Percentiles rank a stretch among this genome's conserved stretches.
Evolutionary conservation across 805 yeast species (phyloP).

Genomic region (Lipomyces oligophaga): DNA sequence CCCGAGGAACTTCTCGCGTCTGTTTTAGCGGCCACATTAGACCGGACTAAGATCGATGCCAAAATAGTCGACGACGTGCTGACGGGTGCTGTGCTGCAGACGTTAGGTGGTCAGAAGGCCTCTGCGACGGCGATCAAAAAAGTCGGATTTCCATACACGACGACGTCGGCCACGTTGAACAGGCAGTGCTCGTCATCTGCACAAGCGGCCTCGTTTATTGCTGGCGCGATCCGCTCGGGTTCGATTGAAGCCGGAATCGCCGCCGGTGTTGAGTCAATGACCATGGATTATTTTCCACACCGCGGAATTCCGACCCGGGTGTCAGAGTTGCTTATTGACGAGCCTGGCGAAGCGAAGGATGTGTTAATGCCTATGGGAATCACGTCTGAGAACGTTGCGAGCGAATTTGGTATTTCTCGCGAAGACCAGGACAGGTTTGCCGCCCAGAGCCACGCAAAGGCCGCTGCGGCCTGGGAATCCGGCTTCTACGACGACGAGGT

Average conservation of each 20-base stretch:
- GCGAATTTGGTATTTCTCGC: constrained; percentile 54
- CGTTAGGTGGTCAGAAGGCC: constrained; percentile 42
- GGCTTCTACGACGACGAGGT: constrained; percentile 75
- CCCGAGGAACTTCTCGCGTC: constrained; percentile 41
- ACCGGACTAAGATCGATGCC: constrained; percentile 33
- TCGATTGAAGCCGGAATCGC: constrained; percentile 40
- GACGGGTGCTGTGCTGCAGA: constrained; percentile 42
- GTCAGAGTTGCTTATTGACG: constrained; percentile 40
- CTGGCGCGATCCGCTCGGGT: constrained; percentile 37
- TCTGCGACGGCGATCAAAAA: constrained; percentile 40
- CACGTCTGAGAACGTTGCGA: constrained; percentile 77
- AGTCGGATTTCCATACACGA: constrained; percentile 38
- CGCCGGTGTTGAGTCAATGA: constrained; percentile 46
- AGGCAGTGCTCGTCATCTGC: constrained; percentile 44
- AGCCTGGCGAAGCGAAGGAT: constrained; percentile 48
- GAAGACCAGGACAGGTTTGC: constrained; percentile 73
- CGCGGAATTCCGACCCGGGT: constrained; percentile 41
- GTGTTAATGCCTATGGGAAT: constrained; percentile 87
- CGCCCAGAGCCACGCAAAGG: constrained; percentile 68
- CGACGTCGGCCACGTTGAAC: constrained; percentile 41
- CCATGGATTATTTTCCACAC: constrained; percentile 42
- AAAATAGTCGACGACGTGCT: constrained; percentile 39
- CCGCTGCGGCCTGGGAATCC: constrained; percentile 54
- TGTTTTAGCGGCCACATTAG: constrained; percentile 37
- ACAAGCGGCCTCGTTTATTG: constrained; percentile 40